Evolutionary conservation across 2,329 filamentous ascomycete genomes (phyloP), one percentile per base, ranked within the genome.

Genomic region (Colletotrichum sp.): DNA sequence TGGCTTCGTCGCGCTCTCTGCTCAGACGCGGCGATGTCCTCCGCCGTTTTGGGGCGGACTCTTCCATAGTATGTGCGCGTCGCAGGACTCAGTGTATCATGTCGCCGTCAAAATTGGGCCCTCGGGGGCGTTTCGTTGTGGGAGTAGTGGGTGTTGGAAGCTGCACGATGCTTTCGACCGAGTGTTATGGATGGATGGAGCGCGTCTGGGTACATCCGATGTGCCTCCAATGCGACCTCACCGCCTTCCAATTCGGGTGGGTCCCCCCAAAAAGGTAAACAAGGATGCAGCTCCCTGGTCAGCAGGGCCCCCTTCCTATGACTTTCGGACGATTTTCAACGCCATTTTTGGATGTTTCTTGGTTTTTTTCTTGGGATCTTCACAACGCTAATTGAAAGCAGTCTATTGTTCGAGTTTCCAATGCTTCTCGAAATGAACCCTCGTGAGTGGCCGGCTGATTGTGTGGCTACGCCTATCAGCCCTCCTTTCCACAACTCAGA

Each of bases 31-130:
- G 89, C 76, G 91, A 93, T 27, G 88, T 92, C 81, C 92, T 92
- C 80, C 92, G 90, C 81, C 92, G 88, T 83, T 94, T 94, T 7
- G 91, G 86, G 62, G 92, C 90, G 30, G 92, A 91, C 71, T 88
- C 86, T 77, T 91, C 90, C 86, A 87, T 87, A 4, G 6, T 65
- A 5, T 9, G 34, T 12, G 9, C n/a, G 48, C 7, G 25, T 71
- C 6, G 8, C 8, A 4, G 7, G 6, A 18, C 25, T 22, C 48
- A 65, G 36, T 36, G 10, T 36, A n/a, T 10, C 69, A 74, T 72
- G 8, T 69, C 52, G 34, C 1, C 28, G 28, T 25, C 6, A 3
- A 25, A 12, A 15, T 48, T 10, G 5, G 3, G 69, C 8, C 39
- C 25, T 61, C 52, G 15, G 16, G 18, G n/a, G 30, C 15, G 10